A percentile compares a stretch with the other conserved stretches of the same genome.
Evolutionary conservation across 2,329 filamentous ascomycete species (phyloP).

Genomic region (Botrytis squamosa): DNA sequence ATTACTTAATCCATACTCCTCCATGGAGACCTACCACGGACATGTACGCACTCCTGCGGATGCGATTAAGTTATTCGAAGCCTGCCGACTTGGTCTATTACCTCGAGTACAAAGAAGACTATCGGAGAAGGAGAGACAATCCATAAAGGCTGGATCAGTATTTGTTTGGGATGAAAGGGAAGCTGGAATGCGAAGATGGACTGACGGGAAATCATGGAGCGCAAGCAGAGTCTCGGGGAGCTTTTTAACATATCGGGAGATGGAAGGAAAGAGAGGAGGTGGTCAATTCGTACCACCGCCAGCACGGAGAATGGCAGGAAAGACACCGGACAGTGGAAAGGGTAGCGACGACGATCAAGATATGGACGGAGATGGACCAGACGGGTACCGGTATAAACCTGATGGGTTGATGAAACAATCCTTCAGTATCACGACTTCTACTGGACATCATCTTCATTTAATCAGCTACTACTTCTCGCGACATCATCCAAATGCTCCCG

Average conservation of each 20-base stretch:
- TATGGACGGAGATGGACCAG: constrained; percentile 67
- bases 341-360: constrained; percentile 81
- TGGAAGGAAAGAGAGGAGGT: constrained; percentile 95
- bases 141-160: constrained; percentile 93
- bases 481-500: constrained; percentile 68
- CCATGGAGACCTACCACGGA: constrained; percentile 96
- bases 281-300: constrained; percentile 61
- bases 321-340: constrained; percentile 79
- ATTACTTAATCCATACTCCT: constrained; percentile 28
- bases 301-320: constrained; percentile 59
- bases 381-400: constrained; percentile 91
- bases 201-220: constrained; percentile 98
- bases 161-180: constrained; percentile 99
- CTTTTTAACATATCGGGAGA: constrained; percentile 95
- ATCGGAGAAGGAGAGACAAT: constrained; percentile 95
- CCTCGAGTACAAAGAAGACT: constrained; percentile 93
- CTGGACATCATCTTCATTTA: constrained; percentile 86
- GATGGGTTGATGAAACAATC: constrained; percentile 99
- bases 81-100: constrained; percentile 83
- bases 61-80: constrained; percentile 98
- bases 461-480: constrained; percentile 90
- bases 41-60: constrained; percentile 94
- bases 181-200: constrained; percentile 97
- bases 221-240: constrained; percentile 95
- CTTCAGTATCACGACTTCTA: constrained; percentile 95